Conservation (phyloP, 176 grass and related monocot species). For the Oryza glumipatula region DNA sequence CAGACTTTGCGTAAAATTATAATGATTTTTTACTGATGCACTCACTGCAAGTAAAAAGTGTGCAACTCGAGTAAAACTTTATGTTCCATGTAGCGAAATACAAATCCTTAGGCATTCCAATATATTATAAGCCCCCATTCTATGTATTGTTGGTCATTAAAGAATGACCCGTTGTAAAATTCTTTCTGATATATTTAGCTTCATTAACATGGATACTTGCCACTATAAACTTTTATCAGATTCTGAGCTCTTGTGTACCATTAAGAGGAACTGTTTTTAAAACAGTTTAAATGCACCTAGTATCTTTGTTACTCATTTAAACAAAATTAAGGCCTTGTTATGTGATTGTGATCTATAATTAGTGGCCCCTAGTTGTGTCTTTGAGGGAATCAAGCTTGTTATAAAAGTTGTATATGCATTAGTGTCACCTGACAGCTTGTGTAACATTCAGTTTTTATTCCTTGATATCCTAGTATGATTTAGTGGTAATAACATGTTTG, state of each 20-base stretch:
- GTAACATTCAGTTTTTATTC: background rate
- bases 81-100: background rate
- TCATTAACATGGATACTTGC: background rate
- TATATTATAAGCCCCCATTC: background rate
- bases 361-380: background rate
- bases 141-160: background rate
- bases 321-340: background rate
- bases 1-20: background rate
- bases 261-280: conserved; percentile 1
- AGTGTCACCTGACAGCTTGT: background rate
- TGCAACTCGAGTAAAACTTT: background rate
- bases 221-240: background rate
- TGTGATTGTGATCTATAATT: background rate
- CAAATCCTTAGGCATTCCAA: background rate
- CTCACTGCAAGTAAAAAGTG: background rate
- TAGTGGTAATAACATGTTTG: background rate
- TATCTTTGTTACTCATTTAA: conserved; percentile 7
- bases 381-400: background rate
- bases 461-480: conserved; percentile 8
- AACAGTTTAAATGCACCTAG: background rate
- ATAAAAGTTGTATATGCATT: background rate
- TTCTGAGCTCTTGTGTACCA: background rate
- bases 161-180: background rate
- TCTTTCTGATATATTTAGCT: background rate
- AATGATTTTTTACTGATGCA: background rate